A percentile compares a stretch with the other conserved stretches of the same genome.
phyloP scores from a whole-genome alignment of 257 asterid genomes.

The Rubia yunnanensis region DNA sequence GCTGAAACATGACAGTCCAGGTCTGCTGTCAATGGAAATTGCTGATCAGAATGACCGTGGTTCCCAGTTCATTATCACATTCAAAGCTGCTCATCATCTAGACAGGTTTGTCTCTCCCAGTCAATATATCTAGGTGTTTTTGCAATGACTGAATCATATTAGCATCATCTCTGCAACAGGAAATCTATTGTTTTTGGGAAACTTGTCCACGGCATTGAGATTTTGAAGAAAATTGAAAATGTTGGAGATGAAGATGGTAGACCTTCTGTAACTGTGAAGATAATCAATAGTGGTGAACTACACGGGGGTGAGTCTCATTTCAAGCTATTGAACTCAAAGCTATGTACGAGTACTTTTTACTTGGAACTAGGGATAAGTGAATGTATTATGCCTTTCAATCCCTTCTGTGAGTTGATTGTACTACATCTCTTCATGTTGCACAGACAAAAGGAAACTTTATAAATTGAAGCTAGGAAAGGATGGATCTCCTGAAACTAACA shows the following conservation, averaged over 20 bases:
- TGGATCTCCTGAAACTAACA: constrained; percentile 27
- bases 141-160: not conserved
- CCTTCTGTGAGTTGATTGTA: not conserved
- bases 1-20: constrained; percentile 77
- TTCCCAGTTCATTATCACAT: constrained; percentile 70
- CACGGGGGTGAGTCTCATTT: constrained; percentile 46
- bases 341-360: not conserved
- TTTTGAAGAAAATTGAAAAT: constrained; percentile 81
- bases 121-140: not conserved
- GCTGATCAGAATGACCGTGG: constrained; percentile 89
- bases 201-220: constrained; percentile 74
- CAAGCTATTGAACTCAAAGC: not conserved
- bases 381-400: not conserved
- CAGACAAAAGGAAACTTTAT: constrained; percentile 42
- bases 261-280: constrained; percentile 87
- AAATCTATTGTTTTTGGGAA: constrained; percentile 82
- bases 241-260: constrained; percentile 80
- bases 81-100: constrained; percentile 86
- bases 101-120: constrained; percentile 49
- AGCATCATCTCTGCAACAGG: constrained; percentile 39
- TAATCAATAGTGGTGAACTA: constrained; percentile 80
- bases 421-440: constrained; percentile 12
- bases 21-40: constrained; percentile 85
- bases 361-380: not conserved
- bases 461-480: constrained; percentile 32